Evolutionary conservation across 2,329 filamentous ascomycete species (phyloP).

Genomic region (Sarocladium oryzae): DNA sequence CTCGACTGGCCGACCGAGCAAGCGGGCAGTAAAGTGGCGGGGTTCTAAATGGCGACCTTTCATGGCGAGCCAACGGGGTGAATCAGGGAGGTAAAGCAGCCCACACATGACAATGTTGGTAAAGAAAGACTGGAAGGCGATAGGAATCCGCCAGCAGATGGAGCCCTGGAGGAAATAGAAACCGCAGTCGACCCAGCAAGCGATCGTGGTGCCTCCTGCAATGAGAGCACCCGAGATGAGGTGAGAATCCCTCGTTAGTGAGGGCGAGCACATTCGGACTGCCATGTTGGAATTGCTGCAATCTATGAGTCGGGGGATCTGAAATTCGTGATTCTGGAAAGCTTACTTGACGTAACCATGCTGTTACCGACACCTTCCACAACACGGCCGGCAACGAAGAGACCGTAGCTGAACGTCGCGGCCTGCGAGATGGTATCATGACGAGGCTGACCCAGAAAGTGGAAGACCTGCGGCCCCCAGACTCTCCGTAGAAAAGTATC

Average conservation of each 20-base stretch:
- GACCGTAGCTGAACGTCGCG: slow-evolving; percentile 18
- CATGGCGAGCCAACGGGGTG: slow-evolving; percentile 41
- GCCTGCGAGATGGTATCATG: slow-evolving; percentile 24
- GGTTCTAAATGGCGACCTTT: slow-evolving; percentile 25
- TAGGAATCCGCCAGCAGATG: slow-evolving; percentile 27
- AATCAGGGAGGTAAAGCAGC: slow-evolving; percentile 43
- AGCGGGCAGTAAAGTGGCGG: slow-evolving; percentile 17
- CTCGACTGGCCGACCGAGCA: slow-evolving; percentile 19
- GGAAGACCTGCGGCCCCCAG: slow-evolving; percentile 24
- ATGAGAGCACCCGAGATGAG: slow-evolving; percentile 22
- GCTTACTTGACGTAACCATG: slow-evolving; percentile 20
- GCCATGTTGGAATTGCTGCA: slow-evolving; percentile 21
- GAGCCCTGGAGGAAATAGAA: slow-evolving; percentile 23
- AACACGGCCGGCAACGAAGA: slow-evolving; percentile 19
- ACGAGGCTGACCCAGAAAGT: slow-evolving; percentile 25
- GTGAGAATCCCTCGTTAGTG: slow-evolving; percentile 21
- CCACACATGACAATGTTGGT: slow-evolving; percentile 42
- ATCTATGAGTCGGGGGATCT: neutral
- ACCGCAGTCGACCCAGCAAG: slow-evolving; percentile 26
- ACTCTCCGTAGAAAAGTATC: slow-evolving; percentile 23
- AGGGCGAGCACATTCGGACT: slow-evolving; percentile 22
- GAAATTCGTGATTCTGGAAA: no score
- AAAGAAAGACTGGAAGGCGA: slow-evolving; percentile 24
- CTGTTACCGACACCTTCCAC: slow-evolving; percentile 22
- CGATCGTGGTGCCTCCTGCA: slow-evolving; percentile 23